Conservation (phyloP, 441 rosid genomes). For the Eutrema salsugineum region DNA sequence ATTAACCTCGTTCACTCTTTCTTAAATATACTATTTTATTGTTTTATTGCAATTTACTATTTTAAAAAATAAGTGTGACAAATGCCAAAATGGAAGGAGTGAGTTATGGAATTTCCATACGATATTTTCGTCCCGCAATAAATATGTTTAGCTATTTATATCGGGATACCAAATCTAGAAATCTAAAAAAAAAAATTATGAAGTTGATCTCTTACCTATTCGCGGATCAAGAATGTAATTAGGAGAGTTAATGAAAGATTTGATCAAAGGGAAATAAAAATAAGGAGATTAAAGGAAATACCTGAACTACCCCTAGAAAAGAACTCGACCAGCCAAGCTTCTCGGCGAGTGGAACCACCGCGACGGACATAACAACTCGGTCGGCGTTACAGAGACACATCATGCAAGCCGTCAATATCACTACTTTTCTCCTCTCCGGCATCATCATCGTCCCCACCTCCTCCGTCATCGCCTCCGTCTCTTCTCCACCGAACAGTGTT, state of each 20-base stretch:
- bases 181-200: background rate
- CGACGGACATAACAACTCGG: slow-evolving; percentile 91
- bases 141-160: background rate
- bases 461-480: background rate
- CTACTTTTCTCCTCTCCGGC: slow-evolving; percentile 87
- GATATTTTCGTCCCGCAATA: background rate
- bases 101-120: background rate
- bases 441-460: slow-evolving; percentile 25
- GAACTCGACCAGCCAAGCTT: slow-evolving; percentile 83
- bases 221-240: slow-evolving; percentile 21
- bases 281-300: slow-evolving; percentile 12
- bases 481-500: slow-evolving; percentile 42
- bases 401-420: slow-evolving; percentile 66
- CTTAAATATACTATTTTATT: too few relatives aligned
- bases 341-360: slow-evolving; percentile 86
- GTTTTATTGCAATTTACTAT: background rate
- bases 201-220: slow-evolving; percentile 8
- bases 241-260: background rate
- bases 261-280: background rate
- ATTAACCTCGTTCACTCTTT: too few relatives aligned
- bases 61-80: background rate
- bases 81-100: background rate
- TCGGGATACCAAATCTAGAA: slow-evolving; percentile 4
- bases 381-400: slow-evolving; percentile 97
- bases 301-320: slow-evolving; percentile 95